phyloP scores from a whole-genome alignment of 1,284 basidiomycete genomes.

The Dichomitus squalens region DNA sequence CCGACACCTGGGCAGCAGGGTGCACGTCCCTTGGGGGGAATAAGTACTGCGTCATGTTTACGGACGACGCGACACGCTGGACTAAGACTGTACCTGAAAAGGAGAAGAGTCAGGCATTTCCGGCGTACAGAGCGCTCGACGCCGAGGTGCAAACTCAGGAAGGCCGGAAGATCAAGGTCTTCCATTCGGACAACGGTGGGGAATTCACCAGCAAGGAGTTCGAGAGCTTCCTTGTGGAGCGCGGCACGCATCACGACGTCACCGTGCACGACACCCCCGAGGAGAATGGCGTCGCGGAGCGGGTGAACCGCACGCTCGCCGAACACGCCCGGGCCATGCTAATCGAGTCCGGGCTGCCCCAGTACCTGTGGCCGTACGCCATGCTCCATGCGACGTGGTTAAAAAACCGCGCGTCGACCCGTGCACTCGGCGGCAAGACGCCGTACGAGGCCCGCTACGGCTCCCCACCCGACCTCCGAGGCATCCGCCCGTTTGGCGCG shows the following conservation, averaged over 20 bases:
- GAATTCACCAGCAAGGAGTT: slow-evolving; percentile 10
- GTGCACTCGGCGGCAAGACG: slow-evolving; percentile 30
- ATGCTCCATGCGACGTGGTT: slow-evolving; percentile 37
- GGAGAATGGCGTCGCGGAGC: slow-evolving; percentile 43
- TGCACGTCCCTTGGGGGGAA: slow-evolving; percentile 28
- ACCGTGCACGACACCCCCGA: slow-evolving; percentile 34
- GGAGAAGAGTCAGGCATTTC: slow-evolving; percentile 27
- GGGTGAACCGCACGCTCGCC: slow-evolving; percentile 35
- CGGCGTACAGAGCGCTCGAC: slow-evolving; percentile 19
- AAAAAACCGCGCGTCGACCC: slow-evolving; percentile 36
- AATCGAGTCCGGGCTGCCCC: slow-evolving; percentile 30
- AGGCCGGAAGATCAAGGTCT: background rate
- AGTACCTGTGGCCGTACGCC: slow-evolving; percentile 43
- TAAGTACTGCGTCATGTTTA: slow-evolving; percentile 32
- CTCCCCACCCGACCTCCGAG: no score
- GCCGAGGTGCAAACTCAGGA: slow-evolving; percentile 18
- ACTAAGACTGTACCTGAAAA: slow-evolving; percentile 20
- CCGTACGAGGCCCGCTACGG: no score
- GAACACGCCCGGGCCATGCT: slow-evolving; percentile 28
- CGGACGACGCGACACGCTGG: slow-evolving; percentile 28
- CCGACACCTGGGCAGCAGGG: slow-evolving; percentile 41
- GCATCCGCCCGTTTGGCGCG: no score
- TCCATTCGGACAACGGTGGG: background rate
- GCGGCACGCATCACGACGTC: background rate
- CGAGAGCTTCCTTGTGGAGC: background rate